Evolutionary conservation across 2,329 filamentous ascomycete species (phyloP), one percentile per base, ranked within the genome.

Genomic region (Penicillium corylophilum): DNA sequence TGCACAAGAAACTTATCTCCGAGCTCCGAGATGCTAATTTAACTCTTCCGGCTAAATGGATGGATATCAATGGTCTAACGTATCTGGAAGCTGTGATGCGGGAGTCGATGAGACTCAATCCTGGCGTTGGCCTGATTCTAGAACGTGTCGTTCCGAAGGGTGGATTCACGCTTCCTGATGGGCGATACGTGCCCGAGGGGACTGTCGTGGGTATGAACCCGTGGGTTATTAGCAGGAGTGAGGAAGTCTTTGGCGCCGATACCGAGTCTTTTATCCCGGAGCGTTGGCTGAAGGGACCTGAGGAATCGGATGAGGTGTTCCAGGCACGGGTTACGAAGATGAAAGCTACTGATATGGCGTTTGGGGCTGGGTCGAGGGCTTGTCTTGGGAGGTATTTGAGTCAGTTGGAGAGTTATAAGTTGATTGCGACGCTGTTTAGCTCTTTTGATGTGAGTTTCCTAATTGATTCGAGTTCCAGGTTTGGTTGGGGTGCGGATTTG

Each of bases 351-450:
- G 70, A 74, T 53, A 58, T 77, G 24, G 64, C 67, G 1, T 83
- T 83, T 56, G 80, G 81, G 16, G 80, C 76, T 9, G 81, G 80
- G 23, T 74, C 74, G 9, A 78, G 82, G 44, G 65, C 82, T 3
- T 83, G 81, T 62, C 81, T 82, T 51, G 81, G 80, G 16, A 74
- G 78, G 4, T 80, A 82, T 62, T 63, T 83, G 28, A 80, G 79
- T 0, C 67, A 82, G 36, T 66, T 83, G 26, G 81, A 83, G 66
- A 81, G 83, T 59, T 81, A 83, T 69, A 85, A 85, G 72, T 74
- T 84, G 29, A 66, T 82, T 31, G 80, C 80, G 4, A 76, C 79
- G 31, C 68, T 84, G 20, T 61, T 60, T 20, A 60, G 23, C 44
- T 28, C 28, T 16, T 61, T 60, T 28, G 55, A 61, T 44, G 59